Evolutionary conservation across 306 rosid species (phyloP), one percentile per base, ranked within the genome.

Genomic region (Hippophae rhamnoides): DNA sequence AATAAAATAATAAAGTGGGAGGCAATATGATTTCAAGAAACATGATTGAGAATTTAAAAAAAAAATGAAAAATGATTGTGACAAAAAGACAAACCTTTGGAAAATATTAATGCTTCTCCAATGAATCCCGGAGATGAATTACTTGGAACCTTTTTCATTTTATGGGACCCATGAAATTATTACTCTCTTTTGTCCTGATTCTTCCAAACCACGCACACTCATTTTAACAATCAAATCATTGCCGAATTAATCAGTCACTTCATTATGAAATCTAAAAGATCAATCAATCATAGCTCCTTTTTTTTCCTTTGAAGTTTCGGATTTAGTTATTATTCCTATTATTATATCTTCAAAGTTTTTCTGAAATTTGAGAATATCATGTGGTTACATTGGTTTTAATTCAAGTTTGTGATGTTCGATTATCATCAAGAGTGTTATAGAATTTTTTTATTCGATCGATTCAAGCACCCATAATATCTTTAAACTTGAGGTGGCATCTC

Each of bases 11-110:
- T 6, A 13, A 42, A 59, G 66, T 60, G 61, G 66, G 52, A 68
- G 65, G 66, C 66, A 52, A 27, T 1, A 68, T 68, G 61, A 68
- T 68, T 60, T 11, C 55, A 43, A 68, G 26, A 48, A 60, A 52
- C 54, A 52, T 52, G 61, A 52, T 52, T 68, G 45, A 52, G 51
- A 10, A 12, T 9, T 9, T n/a, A n/a, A 42, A 65, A 66, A 66
- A 63, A 41, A 43, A 52, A 7, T 41, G n/a, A 40, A 47, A 9
- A 43, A 0, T 0, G 0, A 0, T 0, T 18, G 18, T 59, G 25
- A 27, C 49, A 26, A 18, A 8, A 49, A 38, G 31, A 52, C 18
- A 49, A 12, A n/a, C 7, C 3, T 49, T 49, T 46, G 3, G 13
- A 13, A 18, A 23, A 57, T 50, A 41, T 41, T 51, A 42, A 42